Percentiles rank a stretch among this genome's conserved stretches.
These are phyloP conservation scores for Eucalyptus pumila DNA, from an alignment of 345 rosid genomes.

Conservation along the genomic window DNA sequence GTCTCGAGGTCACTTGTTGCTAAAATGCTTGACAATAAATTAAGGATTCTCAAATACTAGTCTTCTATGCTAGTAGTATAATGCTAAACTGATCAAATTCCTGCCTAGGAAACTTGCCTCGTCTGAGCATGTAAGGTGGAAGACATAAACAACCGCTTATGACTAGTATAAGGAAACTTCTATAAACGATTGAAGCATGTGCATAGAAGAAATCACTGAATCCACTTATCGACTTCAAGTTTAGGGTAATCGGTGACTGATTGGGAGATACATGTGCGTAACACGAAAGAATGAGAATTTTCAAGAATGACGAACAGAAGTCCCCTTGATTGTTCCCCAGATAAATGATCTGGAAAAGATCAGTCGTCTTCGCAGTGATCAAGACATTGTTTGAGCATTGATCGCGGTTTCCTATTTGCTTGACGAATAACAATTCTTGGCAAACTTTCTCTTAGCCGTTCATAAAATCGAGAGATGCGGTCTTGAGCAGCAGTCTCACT, in stretches of 20 bases:
- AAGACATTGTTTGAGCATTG: neutral
- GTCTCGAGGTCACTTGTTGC: neutral
- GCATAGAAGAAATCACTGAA: neutral
- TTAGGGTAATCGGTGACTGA: neutral
- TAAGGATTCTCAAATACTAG: neutral
- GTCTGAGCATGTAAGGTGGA: neutral
- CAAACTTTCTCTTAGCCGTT: neutral
- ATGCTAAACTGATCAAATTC: neutral
- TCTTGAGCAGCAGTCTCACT: neutral
- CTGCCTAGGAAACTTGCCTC: neutral
- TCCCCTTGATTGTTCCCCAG: neutral
- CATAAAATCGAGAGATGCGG: neutral
- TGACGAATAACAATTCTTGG: neutral
- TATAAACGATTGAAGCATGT: neutral
- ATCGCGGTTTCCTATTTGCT: neutral
- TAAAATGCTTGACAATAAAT: neutral
- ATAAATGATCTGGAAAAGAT: neutral
- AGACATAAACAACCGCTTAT: neutral
- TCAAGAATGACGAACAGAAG: neutral
- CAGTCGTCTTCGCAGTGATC: neutral
- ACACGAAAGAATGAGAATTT: neutral
- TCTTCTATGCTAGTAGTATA: neutral
- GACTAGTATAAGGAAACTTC: neutral
- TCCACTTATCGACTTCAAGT: neutral
- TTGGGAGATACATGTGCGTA: neutral